Conservation (phyloP, 2,329 filamentous ascomycete genomes). For the Colletotrichum chrysophilum region DNA sequence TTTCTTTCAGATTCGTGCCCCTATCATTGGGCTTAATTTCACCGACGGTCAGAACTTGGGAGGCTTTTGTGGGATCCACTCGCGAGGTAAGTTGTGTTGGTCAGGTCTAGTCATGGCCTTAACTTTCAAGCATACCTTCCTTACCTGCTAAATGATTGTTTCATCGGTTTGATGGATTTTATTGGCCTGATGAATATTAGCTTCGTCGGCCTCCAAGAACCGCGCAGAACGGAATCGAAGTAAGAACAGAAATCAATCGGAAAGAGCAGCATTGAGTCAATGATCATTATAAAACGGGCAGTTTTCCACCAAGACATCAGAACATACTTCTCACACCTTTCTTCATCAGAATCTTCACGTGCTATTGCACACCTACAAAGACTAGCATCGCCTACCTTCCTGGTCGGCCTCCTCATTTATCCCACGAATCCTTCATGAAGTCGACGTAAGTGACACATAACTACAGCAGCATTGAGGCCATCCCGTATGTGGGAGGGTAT, state of each 20-base stretch:
- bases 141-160: no score
- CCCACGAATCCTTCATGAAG: no score
- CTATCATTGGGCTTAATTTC: not conserved
- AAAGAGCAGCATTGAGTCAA: no score
- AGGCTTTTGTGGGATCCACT: accelerated
- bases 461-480: not conserved
- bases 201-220: not conserved
- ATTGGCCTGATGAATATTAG: not conserved
- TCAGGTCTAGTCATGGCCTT: accelerated
- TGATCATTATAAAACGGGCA: no score
- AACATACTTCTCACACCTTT: not conserved
- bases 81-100: accelerated
- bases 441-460: not conserved
- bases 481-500: not conserved
- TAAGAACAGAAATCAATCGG: not conserved
- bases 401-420: no score
- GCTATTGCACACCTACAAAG: not conserved
- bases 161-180: not conserved
- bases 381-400: not conserved
- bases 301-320: not conserved
- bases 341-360: not conserved
- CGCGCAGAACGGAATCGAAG: not conserved
- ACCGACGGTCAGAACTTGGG: not conserved
- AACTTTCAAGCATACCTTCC: not conserved
- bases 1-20: not conserved